Base-by-base conservation (phyloP, 2,329 filamentous ascomycete genomes). In the Aspergillus unguis region DNA sequence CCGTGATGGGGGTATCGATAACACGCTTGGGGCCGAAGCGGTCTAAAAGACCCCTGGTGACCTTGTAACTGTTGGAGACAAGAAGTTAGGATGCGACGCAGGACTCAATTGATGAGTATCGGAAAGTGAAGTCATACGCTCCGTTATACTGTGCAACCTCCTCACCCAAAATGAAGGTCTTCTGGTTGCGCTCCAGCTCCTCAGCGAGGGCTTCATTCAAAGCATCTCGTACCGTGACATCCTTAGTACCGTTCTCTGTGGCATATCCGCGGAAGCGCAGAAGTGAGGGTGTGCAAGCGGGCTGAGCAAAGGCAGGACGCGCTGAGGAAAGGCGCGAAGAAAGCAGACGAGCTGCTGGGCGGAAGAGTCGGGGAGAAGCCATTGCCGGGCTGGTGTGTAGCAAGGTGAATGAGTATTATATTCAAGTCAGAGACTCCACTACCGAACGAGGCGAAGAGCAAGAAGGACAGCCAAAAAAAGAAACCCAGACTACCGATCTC, bases 71-170 rank as follows among this genome's bases (percentile, higher is more conserved):
- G 65, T 60, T 48, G 26, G 32, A 54, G 28, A 29, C 38, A 50
- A 41, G 55, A 48, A 57, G 7, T 80, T 65, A 80, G 75, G 66
- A 49, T 49, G 35, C 42, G 50, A 48, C 32, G 26, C 27, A 50
- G 5, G 6, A 38, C 25, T 32, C 8, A 37, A 35, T 29, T 33
- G 10, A 51, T 35, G 23, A 33, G 41, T 26, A 32, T 46, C 40
- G 38, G 40, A 45, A 47, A 35, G 41, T 52, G 37, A 47, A 50
- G 56, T 77, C 80, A 73, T 76, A 84, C 81, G 92, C 92, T 81
- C 94, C 94, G 76, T 99, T 99, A 82, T 99, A 99, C 79, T 99
- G 94, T 67, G 94, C 94, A 70, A 99, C 94, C 80, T 99, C 94
- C 82, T 99, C 94, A 68, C 94, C 94, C 54, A 99, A 76, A 64